Evolutionary conservation across 1,284 basidiomycete genomes (phyloP), one percentile per base, ranked within the genome.

Genomic region (Phellopilus nigrolimitatus): DNA sequence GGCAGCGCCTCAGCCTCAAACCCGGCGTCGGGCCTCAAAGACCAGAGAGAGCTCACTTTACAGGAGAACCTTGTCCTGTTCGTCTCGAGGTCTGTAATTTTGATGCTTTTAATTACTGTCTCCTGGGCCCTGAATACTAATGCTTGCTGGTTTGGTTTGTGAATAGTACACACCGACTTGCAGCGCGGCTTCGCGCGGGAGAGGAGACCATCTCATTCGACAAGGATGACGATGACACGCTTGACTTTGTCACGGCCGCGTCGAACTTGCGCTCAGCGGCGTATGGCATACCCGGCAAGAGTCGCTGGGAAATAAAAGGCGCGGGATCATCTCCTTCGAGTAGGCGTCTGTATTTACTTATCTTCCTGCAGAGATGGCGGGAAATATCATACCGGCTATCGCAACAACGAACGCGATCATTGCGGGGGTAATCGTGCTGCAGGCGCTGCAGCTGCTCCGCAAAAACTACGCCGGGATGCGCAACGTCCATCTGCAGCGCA

Each of bases 351-450:
- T 34, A 13, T 41, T 15, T 49, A 31, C 39, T 51, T 3, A 7
- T 42, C n/a, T 43, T 25, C 15, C 17, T 24, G n/a, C 64, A 94
- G 94, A 98, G 71, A 98, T 98, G 91, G 97, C 97, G 0, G 95
- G 97, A 9, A 99, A 99, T 70, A 99, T 99, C 65, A 97, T 97
- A 56, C 97, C 97, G 0, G 97, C 97, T 1, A 98, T 99, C 60
- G 97, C 97, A 1, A 98, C 97, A 0, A 99, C 97, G 6, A 99
- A 99, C 66, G 97, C 97, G 10, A 91, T 99, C 67, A 84, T 98
- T 57, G 89, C 97, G 0, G 97, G 95, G 0, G 73, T 97, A 30
- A 91, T 97, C 59, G 93, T 97, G 13, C 76, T 98, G 43, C 95
- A 97, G 68, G 90, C 94, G 0, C 70, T 97, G 10, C 84, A 93